phyloP scores from a whole-genome alignment of 805 yeast species.

The Yamadazyma philogaea region DNA sequence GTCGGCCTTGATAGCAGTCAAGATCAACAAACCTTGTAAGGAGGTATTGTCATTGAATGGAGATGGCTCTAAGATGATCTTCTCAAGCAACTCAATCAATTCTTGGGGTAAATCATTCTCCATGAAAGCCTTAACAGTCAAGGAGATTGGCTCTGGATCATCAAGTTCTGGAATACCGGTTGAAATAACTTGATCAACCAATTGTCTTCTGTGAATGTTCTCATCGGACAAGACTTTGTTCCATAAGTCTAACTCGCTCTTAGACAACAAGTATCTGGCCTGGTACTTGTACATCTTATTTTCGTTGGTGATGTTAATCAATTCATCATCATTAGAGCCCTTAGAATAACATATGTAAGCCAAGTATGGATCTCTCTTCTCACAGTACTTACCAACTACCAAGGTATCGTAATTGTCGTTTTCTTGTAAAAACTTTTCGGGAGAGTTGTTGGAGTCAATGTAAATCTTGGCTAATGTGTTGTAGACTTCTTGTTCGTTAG shows the following conservation, averaged over 20 bases:
- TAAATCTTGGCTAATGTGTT: slow-evolving; percentile 96
- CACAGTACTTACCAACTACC: slow-evolving; percentile 97
- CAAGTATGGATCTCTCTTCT: slow-evolving; percentile 96
- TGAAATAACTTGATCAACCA: slow-evolving; percentile 91
- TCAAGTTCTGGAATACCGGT: slow-evolving; percentile 93
- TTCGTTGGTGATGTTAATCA: slow-evolving; percentile 89
- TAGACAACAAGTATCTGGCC: slow-evolving; percentile 88
- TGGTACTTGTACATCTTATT: slow-evolving; percentile 98
- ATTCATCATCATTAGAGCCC: slow-evolving; percentile 88
- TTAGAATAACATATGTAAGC: slow-evolving; percentile 97
- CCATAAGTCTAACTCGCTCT: slow-evolving; percentile 89
- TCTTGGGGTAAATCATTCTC: slow-evolving; percentile 89
- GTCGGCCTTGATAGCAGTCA: slow-evolving; percentile 96
- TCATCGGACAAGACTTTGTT: slow-evolving; percentile 68
- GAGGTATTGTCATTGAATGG: slow-evolving; percentile 95
- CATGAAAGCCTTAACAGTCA: slow-evolving; percentile 95
- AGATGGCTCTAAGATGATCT: slow-evolving; percentile 94
- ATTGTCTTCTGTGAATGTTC: slow-evolving; percentile 83
- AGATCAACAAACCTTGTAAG: slow-evolving; percentile 84
- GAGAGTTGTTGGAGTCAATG: slow-evolving; percentile 95
- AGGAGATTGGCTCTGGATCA: slow-evolving; percentile 90
- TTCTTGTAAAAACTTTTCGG: slow-evolving; percentile 93
- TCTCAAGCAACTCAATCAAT: slow-evolving; percentile 90
- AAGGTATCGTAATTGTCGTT: slow-evolving; percentile 88
- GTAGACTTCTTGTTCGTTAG: slow-evolving; percentile 85